Base-by-base conservation (phyloP, 176 grass and related monocot species). In the Carex kokanica region DNA sequence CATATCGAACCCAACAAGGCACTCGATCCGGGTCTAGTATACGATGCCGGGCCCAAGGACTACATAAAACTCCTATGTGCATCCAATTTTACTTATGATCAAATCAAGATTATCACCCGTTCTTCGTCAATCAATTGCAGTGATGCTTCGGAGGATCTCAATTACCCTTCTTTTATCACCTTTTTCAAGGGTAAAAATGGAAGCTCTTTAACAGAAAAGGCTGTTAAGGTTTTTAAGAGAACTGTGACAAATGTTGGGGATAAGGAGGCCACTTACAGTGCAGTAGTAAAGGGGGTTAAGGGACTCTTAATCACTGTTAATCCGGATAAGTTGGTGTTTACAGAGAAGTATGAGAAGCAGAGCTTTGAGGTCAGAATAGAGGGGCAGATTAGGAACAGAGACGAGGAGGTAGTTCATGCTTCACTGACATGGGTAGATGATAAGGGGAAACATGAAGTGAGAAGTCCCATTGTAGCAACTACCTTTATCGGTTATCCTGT, bases 111-210 rank as follows among this genome's bases (percentile, higher is more conserved):
- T 78, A 95, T 96, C 55, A 83, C 84, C 24, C 81, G 80, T 75
- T 83, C 85, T 4, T 0, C 63, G 24, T 13, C 80, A 1, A 31
- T 86, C 2, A 87, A 91, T 85, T 97, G 92, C 64, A 13, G 75
- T 53, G 78, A 79, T 23, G 90, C 90, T 0, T 87, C 90, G 0
- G 52, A 86, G 4, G 95, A 97, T 80, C 92, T 97, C 71, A 97
- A 97, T 84, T 97, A 97, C 40, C 90, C 92, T 0, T 97, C 95
- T 0, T 92, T 97, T 77, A 97, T 97, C 61, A 83, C 87, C 2
- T 94, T 88, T 38, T 92, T 90, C 73, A 55, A 81, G 18, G 43
- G 69, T 4, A 74, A 62, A 13, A 71, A 78, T 32, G 7, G 8
- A 14, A 86, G 73, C 21, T 82, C 62, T 23, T 77, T 65, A 14